phyloP scores from a whole-genome alignment of 1,139 yeast genomes.

The Yamadazyma triangularis region DNA sequence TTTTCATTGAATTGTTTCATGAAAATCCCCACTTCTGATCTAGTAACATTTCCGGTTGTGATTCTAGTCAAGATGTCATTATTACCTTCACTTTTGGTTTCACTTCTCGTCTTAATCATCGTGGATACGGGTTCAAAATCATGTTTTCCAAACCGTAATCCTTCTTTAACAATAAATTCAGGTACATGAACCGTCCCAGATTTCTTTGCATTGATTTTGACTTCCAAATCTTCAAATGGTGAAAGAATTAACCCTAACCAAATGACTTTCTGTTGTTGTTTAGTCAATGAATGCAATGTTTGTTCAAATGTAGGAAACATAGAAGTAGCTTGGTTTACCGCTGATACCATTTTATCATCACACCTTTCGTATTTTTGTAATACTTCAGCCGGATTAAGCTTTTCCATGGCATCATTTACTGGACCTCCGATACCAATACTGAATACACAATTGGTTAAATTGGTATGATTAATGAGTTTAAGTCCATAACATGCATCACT shows the following conservation, averaged over 20 bases:
- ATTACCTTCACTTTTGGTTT: constrained; percentile 13
- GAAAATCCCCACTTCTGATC: constrained; percentile 61
- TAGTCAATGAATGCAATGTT: neutral
- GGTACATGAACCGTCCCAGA: constrained; percentile 26
- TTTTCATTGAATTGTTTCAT: constrained; percentile 52
- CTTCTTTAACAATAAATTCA: constrained; percentile 56
- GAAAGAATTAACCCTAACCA: constrained; percentile 46
- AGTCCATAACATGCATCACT: constrained; percentile 63
- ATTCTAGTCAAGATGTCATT: constrained; percentile 7
- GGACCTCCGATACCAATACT: constrained; percentile 27
- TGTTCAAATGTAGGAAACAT: constrained; percentile 1
- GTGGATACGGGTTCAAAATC: constrained; percentile 51
- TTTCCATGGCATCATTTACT: constrained; percentile 1
- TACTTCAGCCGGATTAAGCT: constrained; percentile 1
- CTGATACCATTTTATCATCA: neutral
- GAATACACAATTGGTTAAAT: constrained; percentile 59
- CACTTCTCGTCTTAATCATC: no score
- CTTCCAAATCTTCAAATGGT: constrained; percentile 42
- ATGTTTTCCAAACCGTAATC: constrained; percentile 59
- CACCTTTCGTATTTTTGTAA: constrained; percentile 2
- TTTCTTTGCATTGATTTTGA: constrained; percentile 24
- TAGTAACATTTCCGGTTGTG: constrained; percentile 20
- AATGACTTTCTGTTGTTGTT: constrained; percentile 25
- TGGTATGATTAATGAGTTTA: constrained; percentile 49
- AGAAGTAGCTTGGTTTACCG: neutral